These are phyloP conservation scores for Boletus holoroseus DNA, from an alignment of 1,284 basidiomycete species.

Conservation along the genomic window DNA sequence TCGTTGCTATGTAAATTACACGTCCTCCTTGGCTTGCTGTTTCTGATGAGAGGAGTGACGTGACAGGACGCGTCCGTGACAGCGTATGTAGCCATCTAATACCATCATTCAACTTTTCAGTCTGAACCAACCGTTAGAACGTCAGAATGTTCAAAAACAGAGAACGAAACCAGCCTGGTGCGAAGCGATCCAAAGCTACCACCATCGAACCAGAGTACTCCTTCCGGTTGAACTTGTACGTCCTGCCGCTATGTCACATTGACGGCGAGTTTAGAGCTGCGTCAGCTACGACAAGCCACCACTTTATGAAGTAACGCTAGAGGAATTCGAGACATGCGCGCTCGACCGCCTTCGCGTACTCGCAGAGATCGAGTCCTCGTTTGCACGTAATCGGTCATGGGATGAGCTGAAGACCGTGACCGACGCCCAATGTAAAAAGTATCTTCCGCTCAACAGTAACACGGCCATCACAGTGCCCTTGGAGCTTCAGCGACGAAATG, in stretches of 20 bases:
- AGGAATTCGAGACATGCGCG: slow-evolving; percentile 93
- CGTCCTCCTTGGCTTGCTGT: slow-evolving; percentile 2
- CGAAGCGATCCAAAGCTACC: neutral
- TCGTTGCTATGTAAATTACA: slow-evolving; percentile 21
- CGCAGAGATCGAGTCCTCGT: slow-evolving; percentile 91
- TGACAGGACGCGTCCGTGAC: slow-evolving; percentile 30
- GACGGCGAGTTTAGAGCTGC: slow-evolving; percentile 6
- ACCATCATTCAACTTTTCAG: neutral
- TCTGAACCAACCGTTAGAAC: neutral
- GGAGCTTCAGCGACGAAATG: slow-evolving; percentile 72
- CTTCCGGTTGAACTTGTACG: slow-evolving; percentile 78
- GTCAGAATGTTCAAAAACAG: slow-evolving; percentile 22
- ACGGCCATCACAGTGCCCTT: slow-evolving; percentile 45
- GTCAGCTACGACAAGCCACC: slow-evolving; percentile 84
- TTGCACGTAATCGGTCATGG: slow-evolving; percentile 76
- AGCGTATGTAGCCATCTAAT: neutral
- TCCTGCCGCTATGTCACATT: slow-evolving; percentile 12
- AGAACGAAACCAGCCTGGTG: slow-evolving; percentile 5
- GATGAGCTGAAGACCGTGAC: slow-evolving; percentile 71
- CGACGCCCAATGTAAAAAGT: slow-evolving; percentile 56
- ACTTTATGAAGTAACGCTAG: slow-evolving; percentile 84
- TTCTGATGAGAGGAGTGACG: neutral
- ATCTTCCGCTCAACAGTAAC: slow-evolving; percentile 67
- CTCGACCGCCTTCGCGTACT: slow-evolving; percentile 86
- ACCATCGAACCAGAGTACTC: slow-evolving; percentile 43